Evolutionary conservation across 164 flowering plant species (phyloP).

Genomic region (Aristolochia contorta): DNA sequence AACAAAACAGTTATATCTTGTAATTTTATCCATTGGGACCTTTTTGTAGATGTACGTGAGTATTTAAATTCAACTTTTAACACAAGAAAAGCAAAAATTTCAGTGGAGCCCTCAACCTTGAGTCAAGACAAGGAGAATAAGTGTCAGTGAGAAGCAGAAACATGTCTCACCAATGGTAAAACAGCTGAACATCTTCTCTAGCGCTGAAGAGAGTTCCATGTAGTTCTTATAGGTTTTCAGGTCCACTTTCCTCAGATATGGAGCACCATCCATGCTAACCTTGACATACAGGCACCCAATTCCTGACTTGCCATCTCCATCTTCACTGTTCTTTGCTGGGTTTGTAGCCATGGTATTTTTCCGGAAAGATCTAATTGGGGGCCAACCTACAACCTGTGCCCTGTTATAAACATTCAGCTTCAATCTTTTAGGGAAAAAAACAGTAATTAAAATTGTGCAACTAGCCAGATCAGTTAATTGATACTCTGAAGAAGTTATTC

Average conservation of each 20-base stretch:
- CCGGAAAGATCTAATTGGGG: slow-evolving; percentile 79
- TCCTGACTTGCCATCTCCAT: slow-evolving; percentile 32
- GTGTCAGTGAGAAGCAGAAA: not conserved
- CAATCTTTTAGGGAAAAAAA: not conserved
- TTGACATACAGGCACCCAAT: slow-evolving; percentile 64
- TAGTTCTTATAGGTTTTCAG: slow-evolving; percentile 53
- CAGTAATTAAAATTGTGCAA: not conserved
- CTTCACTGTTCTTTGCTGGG: slow-evolving; percentile 34
- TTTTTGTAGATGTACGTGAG: no score
- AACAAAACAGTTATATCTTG: no score
- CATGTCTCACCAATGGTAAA: slow-evolving; percentile 55
- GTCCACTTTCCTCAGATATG: slow-evolving; percentile 79
- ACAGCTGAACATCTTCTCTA: slow-evolving; percentile 89
- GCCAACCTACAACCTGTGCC: slow-evolving; percentile 94
- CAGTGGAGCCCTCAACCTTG: not conserved
- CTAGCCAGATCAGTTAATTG: not conserved
- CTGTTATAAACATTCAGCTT: slow-evolving; percentile 23
- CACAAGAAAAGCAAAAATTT: not conserved
- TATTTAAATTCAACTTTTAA: not conserved
- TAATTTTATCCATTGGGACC: no score
- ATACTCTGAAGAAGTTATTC: not conserved
- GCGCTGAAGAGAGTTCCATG: slow-evolving; percentile 57
- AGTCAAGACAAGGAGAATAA: not conserved
- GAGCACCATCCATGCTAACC: slow-evolving; percentile 94
- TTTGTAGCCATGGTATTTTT: slow-evolving; percentile 67